These are phyloP conservation scores for Cadophora gregata DNA, from an alignment of 2,329 filamentous ascomycete genomes.

Conservation along the genomic window DNA sequence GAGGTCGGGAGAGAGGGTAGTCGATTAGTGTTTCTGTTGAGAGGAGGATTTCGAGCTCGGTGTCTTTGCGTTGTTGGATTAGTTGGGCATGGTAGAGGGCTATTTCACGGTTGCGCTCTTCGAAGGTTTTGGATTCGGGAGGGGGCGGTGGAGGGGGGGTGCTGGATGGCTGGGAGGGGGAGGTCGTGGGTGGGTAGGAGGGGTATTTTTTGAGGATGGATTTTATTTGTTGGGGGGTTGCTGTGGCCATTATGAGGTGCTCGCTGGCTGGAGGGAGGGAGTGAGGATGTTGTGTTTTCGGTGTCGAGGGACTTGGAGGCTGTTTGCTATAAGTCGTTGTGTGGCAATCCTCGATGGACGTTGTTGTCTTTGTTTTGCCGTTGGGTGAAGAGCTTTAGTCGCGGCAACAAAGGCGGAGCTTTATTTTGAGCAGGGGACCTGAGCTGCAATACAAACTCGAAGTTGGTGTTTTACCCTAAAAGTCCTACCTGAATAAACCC, in stretches of 20 bases:
- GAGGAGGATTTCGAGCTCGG: slow-evolving; percentile 75
- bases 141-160: slow-evolving; percentile 47
- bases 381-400: neutral
- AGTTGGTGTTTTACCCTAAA: neutral
- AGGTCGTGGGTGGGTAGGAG: slow-evolving; percentile 45
- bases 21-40: slow-evolving; percentile 66
- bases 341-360: neutral
- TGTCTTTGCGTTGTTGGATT: slow-evolving; percentile 81
- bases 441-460: neutral
- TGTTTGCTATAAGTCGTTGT: neutral
- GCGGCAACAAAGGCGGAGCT: neutral
- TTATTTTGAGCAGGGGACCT: neutral
- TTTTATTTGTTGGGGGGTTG: slow-evolving; percentile 48
- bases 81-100: slow-evolving; percentile 83
- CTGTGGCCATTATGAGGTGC: slow-evolving; percentile 35
- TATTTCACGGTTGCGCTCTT: slow-evolving; percentile 60
- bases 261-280: neutral
- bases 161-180: slow-evolving; percentile 45
- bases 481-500: neutral
- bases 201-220: slow-evolving; percentile 67
- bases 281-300: neutral
- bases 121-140: slow-evolving; percentile 49
- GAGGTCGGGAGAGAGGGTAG: slow-evolving; percentile 50
- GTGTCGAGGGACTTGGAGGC: neutral
- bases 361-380: slow-evolving; percentile 4